Evolutionary conservation across 1,139 yeast genomes (phyloP), one percentile per base, ranked within the genome.

Genomic region (Zygosaccharomyces sapae): DNA sequence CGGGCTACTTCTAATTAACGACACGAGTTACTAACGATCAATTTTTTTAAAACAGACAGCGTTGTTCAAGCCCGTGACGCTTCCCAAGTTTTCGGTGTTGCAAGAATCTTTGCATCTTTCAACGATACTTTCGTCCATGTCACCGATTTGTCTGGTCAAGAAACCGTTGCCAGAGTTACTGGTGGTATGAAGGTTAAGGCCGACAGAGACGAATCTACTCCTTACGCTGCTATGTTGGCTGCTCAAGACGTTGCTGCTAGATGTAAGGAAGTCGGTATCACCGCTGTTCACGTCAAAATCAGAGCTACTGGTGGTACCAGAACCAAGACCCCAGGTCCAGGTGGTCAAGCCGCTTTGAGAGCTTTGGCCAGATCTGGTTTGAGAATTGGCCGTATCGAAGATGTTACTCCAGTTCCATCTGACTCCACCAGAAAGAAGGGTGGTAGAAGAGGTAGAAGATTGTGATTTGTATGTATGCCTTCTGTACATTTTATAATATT

Each of bases 401-500:
- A 94, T 76, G 98, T 94, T 66, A 94, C 99, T 68, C 98, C 98
- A 76, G 92, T 94, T 71, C 99, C 99, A 75, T 92, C 98, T 66
- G 99, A 94, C 79, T 90, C 97, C 71, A 94, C 98, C 77, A 94
- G 99, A 86, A 88, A 95, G 87, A 94, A 94, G 95, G 98, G 98
- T 88, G 99, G 99, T 87, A 94, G 98, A 84, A 90, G 99, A 86
- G 99, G 99, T 90, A 92, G 98, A 86, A 89, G 99, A 86, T 86
- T 90, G 80, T 90, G 82, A 83, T 41, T 41, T 31, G 33, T 13
- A 22, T 38, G 27, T 37, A 37, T 40, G 31, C 37, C 41, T 22
- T 43, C 41, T 38, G 44, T 44, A 39, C 47, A 38, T 44, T 39
- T 31, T 36, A 22, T 36, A 44, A 18, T 33, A 16, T 30, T 31